These are phyloP conservation scores for Coffea humblotiana DNA, from an alignment of 305 asterid genomes.

Conservation along the genomic window DNA sequence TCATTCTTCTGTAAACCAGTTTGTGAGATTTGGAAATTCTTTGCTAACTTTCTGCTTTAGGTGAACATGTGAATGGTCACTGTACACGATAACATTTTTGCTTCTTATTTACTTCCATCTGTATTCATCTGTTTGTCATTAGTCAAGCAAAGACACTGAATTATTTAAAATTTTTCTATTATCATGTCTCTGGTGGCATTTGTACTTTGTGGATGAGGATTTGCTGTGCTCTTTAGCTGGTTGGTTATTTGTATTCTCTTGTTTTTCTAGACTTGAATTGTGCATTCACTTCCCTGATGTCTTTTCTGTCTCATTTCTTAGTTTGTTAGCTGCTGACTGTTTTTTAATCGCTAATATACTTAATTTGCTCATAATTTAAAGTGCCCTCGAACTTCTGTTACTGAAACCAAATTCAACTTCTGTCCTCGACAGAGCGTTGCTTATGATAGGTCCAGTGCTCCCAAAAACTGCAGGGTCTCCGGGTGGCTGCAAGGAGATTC, in stretches of 20 bases:
- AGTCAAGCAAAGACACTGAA: neutral
- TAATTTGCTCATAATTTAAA: neutral
- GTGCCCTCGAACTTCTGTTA: neutral
- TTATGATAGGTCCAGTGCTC: conserved; percentile 94
- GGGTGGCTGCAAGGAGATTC: conserved; percentile 68
- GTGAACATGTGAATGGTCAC: neutral
- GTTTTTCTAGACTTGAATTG: neutral
- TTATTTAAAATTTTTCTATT: too few species aligned
- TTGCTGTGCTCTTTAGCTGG: neutral
- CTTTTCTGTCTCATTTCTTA: neutral
- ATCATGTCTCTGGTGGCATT: neutral
- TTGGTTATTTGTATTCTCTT: neutral
- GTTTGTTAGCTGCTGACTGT: neutral
- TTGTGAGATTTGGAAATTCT: neutral
- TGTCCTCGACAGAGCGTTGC: conserved; percentile 71
- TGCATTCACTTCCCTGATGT: neutral
- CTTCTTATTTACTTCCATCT: neutral
- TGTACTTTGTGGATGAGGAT: neutral
- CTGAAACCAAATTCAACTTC: conserved; percentile 12
- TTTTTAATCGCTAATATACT: neutral
- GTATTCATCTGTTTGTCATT: neutral
- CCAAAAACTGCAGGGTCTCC: conserved; percentile 77
- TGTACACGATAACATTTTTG: neutral
- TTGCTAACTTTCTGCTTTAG: neutral
- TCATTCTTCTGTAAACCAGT: neutral